Conservation (phyloP, 2,329 filamentous ascomycete species). For the Anisogramma anomala region DNA sequence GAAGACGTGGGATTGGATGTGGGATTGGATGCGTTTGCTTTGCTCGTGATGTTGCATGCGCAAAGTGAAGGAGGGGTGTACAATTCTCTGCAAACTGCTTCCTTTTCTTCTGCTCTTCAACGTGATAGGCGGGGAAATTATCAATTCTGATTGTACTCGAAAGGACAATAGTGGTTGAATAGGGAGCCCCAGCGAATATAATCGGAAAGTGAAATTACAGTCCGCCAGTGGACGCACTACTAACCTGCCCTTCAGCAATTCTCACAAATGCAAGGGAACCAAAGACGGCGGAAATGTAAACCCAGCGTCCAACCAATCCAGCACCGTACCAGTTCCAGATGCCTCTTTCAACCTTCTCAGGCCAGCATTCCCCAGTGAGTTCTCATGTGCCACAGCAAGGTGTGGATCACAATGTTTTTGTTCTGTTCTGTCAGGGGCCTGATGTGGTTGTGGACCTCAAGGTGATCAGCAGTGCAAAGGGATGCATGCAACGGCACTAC, state of each 20-base stretch:
- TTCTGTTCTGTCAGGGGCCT: conserved; percentile 1
- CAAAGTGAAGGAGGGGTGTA: conserved; percentile 7
- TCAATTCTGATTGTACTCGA: conserved; percentile 43
- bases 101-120: conserved; percentile 20
- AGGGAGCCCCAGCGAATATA: conserved; percentile 20
- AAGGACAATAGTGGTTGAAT: conserved; percentile 22
- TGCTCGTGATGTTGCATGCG: conserved; percentile 15
- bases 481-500: no score
- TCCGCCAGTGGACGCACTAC: conserved; percentile 21
- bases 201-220: conserved; percentile 22
- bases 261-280: conserved; percentile 10
- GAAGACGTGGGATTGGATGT: conserved; percentile 4
- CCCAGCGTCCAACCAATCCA: conserved; percentile 12
- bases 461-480: no score
- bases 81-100: conserved; percentile 13
- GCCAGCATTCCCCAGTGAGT: conserved; percentile 14
- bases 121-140: conserved; percentile 26
- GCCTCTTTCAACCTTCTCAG: conserved; percentile 12
- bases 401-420: conserved; percentile 3
- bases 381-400: conserved; percentile 8
- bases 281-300: conserved; percentile 18
- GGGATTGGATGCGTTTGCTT: conserved; percentile 14
- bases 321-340: conserved; percentile 11
- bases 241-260: conserved; percentile 10
- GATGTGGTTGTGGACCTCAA: neutral